Evolutionary conservation across 148 eudicot species (phyloP), one percentile per base, ranked within the genome.

Genomic region (Rhododendron kiyosumense): DNA sequence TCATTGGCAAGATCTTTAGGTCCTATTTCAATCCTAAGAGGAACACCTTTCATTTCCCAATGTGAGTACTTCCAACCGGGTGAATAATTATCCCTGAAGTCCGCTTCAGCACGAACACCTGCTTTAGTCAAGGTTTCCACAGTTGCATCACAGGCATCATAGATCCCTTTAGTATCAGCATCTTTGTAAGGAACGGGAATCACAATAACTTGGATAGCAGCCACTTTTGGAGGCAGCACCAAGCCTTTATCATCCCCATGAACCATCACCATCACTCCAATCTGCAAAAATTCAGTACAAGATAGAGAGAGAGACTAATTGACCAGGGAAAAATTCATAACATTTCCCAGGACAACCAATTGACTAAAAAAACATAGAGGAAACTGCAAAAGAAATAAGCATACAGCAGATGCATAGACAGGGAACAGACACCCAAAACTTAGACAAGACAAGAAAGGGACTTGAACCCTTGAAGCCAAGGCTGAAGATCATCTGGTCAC

Each of bases 61-160:
- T 95, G 93, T 24, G 99, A 97, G 74, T 97, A 97, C 88, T 97
- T 97, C 99, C 99, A 97, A 26, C 99, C 99, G n/a, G 99, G 99
- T 20, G 99, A 94, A 91, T 97, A 97, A 81, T 97, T 97, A 78
- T 95, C 98, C 85, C 99, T 92, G 69, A 92, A 90, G 89, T 97
- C 99, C 12, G 93, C 86, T 85, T 95, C 96, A 65, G 90, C 98
- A 67, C 95, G 95, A 49, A 97, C 20, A 79, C 99, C 99, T 7
- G 92, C 46, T 83, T 91, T 94, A 87, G 51, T 89, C 91, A 95
- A 91, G 10, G 83, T 85, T 22, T 92, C 88, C 81, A 91, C 98
- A 63, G 96, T 91, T 49, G 91, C 84, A 85, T 89, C 81, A 85
- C 99, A 97, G 59, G 98, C 98, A 85, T 93, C 94, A 59, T 86